A percentile compares a stretch with the other conserved stretches of the same genome.
Conservation (phyloP, 352 stramenopile species). For the Phytophthora pisi region DNA sequence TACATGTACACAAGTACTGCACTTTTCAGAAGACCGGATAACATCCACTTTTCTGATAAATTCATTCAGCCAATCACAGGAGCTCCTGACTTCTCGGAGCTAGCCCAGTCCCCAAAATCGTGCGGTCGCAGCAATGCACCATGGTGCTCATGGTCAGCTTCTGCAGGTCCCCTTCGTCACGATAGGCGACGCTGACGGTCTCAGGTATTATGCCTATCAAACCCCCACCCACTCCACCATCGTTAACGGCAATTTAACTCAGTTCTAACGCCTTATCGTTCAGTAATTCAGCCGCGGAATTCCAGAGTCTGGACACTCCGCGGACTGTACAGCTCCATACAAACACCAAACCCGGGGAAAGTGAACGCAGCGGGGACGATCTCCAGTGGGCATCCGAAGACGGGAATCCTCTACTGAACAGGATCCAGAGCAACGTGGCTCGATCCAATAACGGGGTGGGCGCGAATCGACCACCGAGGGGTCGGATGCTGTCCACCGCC, state of each 20-base stretch:
- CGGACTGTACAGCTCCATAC: conserved; percentile 12
- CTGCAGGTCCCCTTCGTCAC: conserved; percentile 1
- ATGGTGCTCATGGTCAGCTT: conserved; percentile 2
- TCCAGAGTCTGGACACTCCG: conserved; percentile 15
- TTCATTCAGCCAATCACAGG: conserved; percentile 9
- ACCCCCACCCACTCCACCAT: background rate
- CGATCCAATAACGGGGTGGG: conserved; percentile 6
- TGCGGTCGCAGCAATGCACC: background rate
- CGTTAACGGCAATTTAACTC: background rate
- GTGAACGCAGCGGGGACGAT: conserved; percentile 1
- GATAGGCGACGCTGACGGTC: conserved; percentile 5
- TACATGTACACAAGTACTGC: no score
- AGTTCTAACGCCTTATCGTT: conserved; percentile 8
- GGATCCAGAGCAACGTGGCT: conserved; percentile 9
- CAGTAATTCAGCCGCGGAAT: conserved; percentile 9
- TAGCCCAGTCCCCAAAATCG: background rate
- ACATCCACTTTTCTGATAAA: background rate
- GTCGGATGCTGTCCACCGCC: conserved; percentile 42
- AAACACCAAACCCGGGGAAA: background rate
- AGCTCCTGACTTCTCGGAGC: background rate
- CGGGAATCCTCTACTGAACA: conserved; percentile 1
- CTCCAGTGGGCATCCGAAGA: conserved; percentile 10
- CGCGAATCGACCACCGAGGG: conserved; percentile 6
- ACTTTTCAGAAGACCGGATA: no score
- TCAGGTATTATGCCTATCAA: conserved; percentile 5